Percentiles rank a stretch among this genome's conserved stretches.
phyloP scores from a whole-genome alignment of 2,329 filamentous ascomycete genomes.

The Dothiorella sarmentorum region DNA sequence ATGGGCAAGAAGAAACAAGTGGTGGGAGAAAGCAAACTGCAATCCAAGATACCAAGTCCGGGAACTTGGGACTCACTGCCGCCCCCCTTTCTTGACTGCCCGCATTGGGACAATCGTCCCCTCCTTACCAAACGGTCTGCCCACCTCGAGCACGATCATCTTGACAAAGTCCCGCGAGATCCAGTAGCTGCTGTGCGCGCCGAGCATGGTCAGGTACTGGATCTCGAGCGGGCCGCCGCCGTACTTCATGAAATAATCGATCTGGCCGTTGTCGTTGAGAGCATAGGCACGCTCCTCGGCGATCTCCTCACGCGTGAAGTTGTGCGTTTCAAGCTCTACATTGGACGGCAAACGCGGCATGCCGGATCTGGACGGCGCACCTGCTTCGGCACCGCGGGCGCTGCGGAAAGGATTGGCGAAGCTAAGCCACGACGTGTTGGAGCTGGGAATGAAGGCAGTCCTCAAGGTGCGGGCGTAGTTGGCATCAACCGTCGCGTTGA shows the following conservation, averaged over 20 bases:
- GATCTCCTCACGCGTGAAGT: conserved; percentile 88
- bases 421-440: conserved; percentile 51
- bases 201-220: conserved; percentile 95
- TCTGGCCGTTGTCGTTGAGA: conserved; percentile 93
- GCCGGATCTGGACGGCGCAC: conserved; percentile 30
- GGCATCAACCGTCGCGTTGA: conserved; percentile 86
- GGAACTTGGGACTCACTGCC: background rate
- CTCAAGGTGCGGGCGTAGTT: conserved; percentile 74
- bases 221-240: conserved; percentile 86
- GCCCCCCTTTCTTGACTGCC: conserved; percentile 49
- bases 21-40: background rate
- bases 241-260: conserved; percentile 83
- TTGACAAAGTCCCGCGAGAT: conserved; percentile 80
- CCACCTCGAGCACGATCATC: conserved; percentile 84
- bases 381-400: conserved; percentile 26
- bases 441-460: conserved; percentile 73
- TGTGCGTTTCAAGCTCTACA: conserved; percentile 91
- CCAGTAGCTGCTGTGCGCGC: conserved; percentile 95
- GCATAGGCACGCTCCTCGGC: conserved; percentile 84
- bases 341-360: conserved; percentile 44
- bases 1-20: background rate
- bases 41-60: background rate
- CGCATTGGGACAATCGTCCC: conserved; percentile 53
- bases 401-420: conserved; percentile 40
- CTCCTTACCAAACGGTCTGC: conserved; percentile 65